A percentile compares a stretch with the other conserved stretches of the same genome.
These are phyloP conservation scores for Furcasterigmium sp. DNA, from an alignment of 2,329 filamentous ascomycete genomes.

Conservation along the genomic window DNA sequence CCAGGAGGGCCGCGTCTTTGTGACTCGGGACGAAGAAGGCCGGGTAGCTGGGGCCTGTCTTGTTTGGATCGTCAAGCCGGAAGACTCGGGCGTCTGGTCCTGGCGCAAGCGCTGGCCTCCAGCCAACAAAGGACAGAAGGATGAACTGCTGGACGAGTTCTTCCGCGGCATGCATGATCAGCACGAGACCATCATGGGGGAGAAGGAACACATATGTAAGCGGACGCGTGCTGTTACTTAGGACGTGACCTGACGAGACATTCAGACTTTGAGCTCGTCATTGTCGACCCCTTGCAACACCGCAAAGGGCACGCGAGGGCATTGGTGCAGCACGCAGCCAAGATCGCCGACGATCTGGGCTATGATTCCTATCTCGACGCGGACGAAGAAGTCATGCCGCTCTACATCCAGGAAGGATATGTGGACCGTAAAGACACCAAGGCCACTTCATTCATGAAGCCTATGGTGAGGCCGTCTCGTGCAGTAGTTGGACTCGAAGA, in stretches of 20 bases:
- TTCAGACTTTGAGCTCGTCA: constrained; percentile 12
- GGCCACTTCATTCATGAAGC: constrained; percentile 8
- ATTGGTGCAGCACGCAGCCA: constrained; percentile 5
- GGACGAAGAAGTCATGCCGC: constrained; percentile 6
- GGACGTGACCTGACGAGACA: too few species aligned
- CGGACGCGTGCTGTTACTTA: neutral
- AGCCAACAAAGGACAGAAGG: constrained; percentile 6
- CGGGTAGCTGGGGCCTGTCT: constrained; percentile 3
- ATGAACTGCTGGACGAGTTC: constrained; percentile 10
- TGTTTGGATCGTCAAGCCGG: constrained; percentile 8
- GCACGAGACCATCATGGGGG: constrained; percentile 10
- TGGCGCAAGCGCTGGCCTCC: constrained; percentile 10
- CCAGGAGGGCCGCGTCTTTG: constrained; percentile 7
- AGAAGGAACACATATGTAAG: constrained; percentile 12
- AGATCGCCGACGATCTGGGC: constrained; percentile 8
- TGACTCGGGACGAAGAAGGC: constrained; percentile 7
- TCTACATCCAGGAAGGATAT: constrained; percentile 12
- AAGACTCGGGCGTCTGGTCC: constrained; percentile 8
- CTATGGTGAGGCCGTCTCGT: constrained; percentile 10
- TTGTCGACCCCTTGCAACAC: constrained; percentile 11
- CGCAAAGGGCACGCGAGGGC: constrained; percentile 10
- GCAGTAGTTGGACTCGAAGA: neutral
- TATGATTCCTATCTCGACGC: constrained; percentile 13
- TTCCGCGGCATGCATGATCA: constrained; percentile 12
- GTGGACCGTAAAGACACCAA: constrained; percentile 2